Percentiles rank a stretch among this genome's conserved stretches.
These are phyloP conservation scores for Backusella mclennaniae DNA, from an alignment of 192 early-diverging fungal genomes.

Conservation along the genomic window DNA sequence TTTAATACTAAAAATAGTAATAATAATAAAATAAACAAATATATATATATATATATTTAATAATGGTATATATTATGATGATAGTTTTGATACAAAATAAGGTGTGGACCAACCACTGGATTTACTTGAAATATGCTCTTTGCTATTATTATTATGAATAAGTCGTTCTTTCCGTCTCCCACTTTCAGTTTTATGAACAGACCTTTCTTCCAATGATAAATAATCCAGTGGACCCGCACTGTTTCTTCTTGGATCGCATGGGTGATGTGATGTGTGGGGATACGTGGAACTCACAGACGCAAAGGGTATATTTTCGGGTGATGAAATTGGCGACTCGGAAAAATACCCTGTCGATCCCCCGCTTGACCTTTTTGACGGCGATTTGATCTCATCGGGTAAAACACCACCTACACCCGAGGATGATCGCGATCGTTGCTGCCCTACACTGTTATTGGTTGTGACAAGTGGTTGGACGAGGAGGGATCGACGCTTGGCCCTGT, in stretches of 20 bases:
- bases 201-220: not conserved
- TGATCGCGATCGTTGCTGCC: not conserved
- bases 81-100: not conserved
- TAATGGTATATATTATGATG: not conserved
- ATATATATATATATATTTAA: not conserved
- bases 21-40: not conserved
- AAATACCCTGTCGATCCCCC: not conserved
- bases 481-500: constrained; percentile 31
- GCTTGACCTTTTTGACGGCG: not conserved
- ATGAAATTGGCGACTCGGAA: constrained; percentile 4
- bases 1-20: not conserved
- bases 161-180: constrained; percentile 8
- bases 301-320: not conserved
- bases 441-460: not conserved
- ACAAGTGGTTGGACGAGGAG: constrained; percentile 9
- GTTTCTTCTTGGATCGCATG: not conserved
- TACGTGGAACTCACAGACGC: not conserved
- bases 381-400: not conserved
- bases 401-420: constrained; percentile 14
- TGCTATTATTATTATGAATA: not conserved
- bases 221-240: not conserved
- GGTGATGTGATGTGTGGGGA: not conserved
- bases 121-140: not conserved
- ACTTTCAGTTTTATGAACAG: constrained; percentile 9
- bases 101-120: not conserved